Conservation (phyloP, 768 basidiomycete genomes). For the Saitozyma podzolica region DNA sequence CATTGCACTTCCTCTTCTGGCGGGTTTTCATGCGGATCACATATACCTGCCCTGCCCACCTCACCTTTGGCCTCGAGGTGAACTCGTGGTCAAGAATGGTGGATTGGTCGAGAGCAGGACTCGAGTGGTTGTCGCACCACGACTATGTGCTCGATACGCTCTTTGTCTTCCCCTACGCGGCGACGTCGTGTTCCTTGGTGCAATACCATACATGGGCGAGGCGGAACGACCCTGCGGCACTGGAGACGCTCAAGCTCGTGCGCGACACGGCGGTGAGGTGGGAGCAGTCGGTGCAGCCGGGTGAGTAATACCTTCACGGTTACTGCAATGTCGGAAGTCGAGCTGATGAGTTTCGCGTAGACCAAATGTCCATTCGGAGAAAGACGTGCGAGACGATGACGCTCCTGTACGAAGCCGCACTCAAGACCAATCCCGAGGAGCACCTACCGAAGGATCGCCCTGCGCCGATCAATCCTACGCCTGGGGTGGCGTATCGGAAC, state of each 20-base stretch:
- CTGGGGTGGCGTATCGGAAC: conserved; percentile 57
- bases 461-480: conserved; percentile 75
- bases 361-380: conserved; percentile 91
- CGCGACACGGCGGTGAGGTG: conserved; percentile 82
- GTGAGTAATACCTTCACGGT: conserved; percentile 27
- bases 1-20: conserved; percentile 95
- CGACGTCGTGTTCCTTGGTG: conserved; percentile 83
- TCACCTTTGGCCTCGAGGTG: conserved; percentile 79
- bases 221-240: conserved; percentile 72
- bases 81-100: conserved; percentile 77
- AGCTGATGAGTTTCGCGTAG: conserved; percentile 12
- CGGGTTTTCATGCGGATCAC: conserved; percentile 98
- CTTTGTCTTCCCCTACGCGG: conserved; percentile 80
- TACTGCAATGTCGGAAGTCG: neutral
- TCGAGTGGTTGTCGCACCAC: conserved; percentile 85
- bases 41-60: conserved; percentile 83
- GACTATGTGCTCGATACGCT: conserved; percentile 82
- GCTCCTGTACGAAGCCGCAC: conserved; percentile 89
- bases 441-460: conserved; percentile 56
- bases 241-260: conserved; percentile 71
- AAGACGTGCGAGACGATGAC: conserved; percentile 88
- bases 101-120: conserved; percentile 70
- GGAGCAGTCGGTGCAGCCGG: conserved; percentile 82
- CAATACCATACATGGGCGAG: conserved; percentile 96
- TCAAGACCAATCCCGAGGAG: conserved; percentile 60